A percentile compares a stretch with the other conserved stretches of the same genome.
These are phyloP conservation scores for Seiridium unicorne DNA, from an alignment of 2,329 filamentous ascomycete species.

Conservation along the genomic window DNA sequence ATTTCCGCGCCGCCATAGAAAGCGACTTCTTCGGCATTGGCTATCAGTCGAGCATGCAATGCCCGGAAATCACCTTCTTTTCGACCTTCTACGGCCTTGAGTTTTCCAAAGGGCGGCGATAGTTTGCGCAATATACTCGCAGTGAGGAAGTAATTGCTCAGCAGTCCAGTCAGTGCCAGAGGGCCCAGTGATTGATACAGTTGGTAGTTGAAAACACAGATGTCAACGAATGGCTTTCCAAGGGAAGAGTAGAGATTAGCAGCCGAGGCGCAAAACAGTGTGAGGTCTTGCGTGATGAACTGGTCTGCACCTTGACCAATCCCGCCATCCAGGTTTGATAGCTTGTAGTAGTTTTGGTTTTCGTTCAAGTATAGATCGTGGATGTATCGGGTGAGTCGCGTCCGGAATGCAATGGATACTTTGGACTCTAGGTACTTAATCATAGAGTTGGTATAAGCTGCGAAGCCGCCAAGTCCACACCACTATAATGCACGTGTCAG, in stretches of 20 bases:
- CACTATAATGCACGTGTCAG: slow-evolving; percentile 47
- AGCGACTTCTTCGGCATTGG: slow-evolving; percentile 95
- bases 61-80: slow-evolving; percentile 95
- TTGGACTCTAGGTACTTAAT: slow-evolving; percentile 98
- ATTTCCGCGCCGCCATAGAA: slow-evolving; percentile 96
- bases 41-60: slow-evolving; percentile 86
- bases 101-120: slow-evolving; percentile 92
- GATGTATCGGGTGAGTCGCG: slow-evolving; percentile 90
- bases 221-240: slow-evolving; percentile 96
- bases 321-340: slow-evolving; percentile 89
- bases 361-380: slow-evolving; percentile 96
- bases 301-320: slow-evolving; percentile 91
- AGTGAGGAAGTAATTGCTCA: slow-evolving; percentile 92
- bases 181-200: slow-evolving; percentile 89
- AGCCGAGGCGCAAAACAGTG: slow-evolving; percentile 89
- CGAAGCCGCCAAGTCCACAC: slow-evolving; percentile 89
- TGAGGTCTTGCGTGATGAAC: slow-evolving; percentile 96
- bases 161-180: slow-evolving; percentile 77
- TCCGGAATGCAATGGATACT: slow-evolving; percentile 96
- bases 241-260: slow-evolving; percentile 93
- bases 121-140: slow-evolving; percentile 84
- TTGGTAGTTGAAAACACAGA: slow-evolving; percentile 98
- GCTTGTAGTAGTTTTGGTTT: slow-evolving; percentile 93
- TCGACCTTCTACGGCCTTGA: slow-evolving; percentile 93
- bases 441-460: slow-evolving; percentile 97